Base-by-base conservation (phyloP, 2,329 filamentous ascomycete species). In the Cryphonectria japonica region DNA sequence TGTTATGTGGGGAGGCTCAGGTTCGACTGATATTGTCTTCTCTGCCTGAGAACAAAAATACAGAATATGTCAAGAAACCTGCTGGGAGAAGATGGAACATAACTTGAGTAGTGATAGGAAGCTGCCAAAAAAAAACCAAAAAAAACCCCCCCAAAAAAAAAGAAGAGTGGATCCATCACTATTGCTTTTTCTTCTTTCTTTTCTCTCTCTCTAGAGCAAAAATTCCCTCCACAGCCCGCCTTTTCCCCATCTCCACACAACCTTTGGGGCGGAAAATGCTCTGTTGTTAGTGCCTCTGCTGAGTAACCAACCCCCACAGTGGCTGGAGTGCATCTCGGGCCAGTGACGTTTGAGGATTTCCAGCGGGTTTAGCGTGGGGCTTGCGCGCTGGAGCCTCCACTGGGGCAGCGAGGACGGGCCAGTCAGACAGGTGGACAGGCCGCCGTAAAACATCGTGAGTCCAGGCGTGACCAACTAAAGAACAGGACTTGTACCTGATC, bases 381-480 rank as follows among this genome's bases (percentile, higher is more conserved):
- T 13, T 37, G 59, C 54, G 59, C 19, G 32, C 57, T 63, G 61
- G 61, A 63, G 61, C 66, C 22, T 63, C 41, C 70, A 72, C 63
- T 65, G 67, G 22, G 57, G 60, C 67, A 68, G 67, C 62, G 57
- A 57, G 41, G 62, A 54, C 54, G 66, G 71, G 61, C 67, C 63
- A 68, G 65, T 66, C 66, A 69, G 66, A 69, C 66, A 72, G 65
- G 54, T n/a, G 52, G 37, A 64, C 52, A 60, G 34, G 37, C 66
- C 65, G 69, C 71, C 66, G 66, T 68, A 69, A 72, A 72, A 72
- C 71, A 72, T 72, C 71, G 71, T 72, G 71, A 72, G 71, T 70
- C 67, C 70, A 61, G 71, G 68, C 68, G 64, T 67, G 68, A 59
- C 71, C 70, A 71, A 69, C 62, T 69, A 32, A 64, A 39, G 19